Base-by-base conservation (phyloP, 2,329 filamentous ascomycete genomes). In the Colletotrichum australisinense region DNA sequence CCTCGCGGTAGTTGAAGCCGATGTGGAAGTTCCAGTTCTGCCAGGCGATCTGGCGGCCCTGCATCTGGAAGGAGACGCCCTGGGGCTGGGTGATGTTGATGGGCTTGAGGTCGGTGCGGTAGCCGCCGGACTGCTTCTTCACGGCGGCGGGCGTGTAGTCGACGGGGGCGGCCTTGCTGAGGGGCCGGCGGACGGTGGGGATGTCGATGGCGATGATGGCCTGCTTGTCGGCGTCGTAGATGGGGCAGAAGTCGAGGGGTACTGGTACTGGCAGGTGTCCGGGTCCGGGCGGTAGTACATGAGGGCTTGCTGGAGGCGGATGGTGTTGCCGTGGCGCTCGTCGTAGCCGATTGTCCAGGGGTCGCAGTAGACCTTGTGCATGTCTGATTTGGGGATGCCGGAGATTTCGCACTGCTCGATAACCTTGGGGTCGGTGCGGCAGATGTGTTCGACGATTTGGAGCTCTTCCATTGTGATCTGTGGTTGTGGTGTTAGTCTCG, bases 281-380 rank as follows among this genome's bases (percentile, higher is more conserved):
- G 93, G 79, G 77, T 96, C 88, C 4, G 95, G 95, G 19, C 95
- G 92, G 83, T 97, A 98, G 87, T 98, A 98, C 95, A 98, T 97
- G 67, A 98, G 86, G 2, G 95, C 95, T 84, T 98, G 95, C 84
- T 98, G 95, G 4, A 98, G 89, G 67, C 95, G 92, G 56, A 94
- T 87, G 56, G 87, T 87, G 80, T 85, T 96, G 74, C 95, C 95
- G 78, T 95, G 97, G 57, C 95, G 92, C 84, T 97, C 94, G 78
- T 98, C 95, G 80, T 95, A 97, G 62, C 95, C 95, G 82, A 98
- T 97, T 1, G 95, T 97, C 95, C 95, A 98, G 12, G 94, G 95
- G 81, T 98, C 95, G 83, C 95, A 97, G 86, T 97, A 98, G 60
- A 98, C 94, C 84, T 98, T 98, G 86, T 97, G 86, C 95, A 98